Evolutionary conservation across 768 basidiomycete genomes (phyloP).

Genomic region (Mycena rebaudengoi): DNA sequence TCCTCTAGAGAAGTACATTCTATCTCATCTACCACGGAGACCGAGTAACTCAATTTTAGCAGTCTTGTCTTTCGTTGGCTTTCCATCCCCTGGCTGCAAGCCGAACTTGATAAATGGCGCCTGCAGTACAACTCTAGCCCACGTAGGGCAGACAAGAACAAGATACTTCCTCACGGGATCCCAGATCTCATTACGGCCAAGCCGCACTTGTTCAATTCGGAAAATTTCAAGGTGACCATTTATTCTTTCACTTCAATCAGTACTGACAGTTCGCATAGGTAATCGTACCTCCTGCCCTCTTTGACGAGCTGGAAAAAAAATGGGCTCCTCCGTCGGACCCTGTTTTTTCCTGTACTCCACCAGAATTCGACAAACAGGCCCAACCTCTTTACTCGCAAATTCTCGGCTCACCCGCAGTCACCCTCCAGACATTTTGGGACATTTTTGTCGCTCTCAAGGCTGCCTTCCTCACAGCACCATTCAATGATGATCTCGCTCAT

Average conservation of each 20-base stretch:
- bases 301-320: slow-evolving; percentile 6
- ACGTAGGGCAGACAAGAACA: slow-evolving; percentile 38
- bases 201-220: slow-evolving; percentile 35
- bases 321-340: slow-evolving; percentile 38
- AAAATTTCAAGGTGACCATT: slow-evolving; percentile 49
- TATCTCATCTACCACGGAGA: background rate
- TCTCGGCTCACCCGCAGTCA: background rate
- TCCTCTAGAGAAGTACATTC: background rate
- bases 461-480: background rate
- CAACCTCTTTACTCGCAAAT: background rate
- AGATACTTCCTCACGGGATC: slow-evolving; percentile 49
- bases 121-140: slow-evolving; percentile 28
- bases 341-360: slow-evolving; percentile 41
- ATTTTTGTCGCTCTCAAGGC: background rate
- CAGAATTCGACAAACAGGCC: slow-evolving; percentile 18
- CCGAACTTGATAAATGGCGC: slow-evolving; percentile 42
- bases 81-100: slow-evolving; percentile 51
- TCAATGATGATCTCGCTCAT: too few relatives aligned
- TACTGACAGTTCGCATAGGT: too few relatives aligned
- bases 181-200: slow-evolving; percentile 42
- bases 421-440: background rate
- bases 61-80: slow-evolving; percentile 52
- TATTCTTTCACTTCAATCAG: background rate
- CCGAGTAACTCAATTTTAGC: slow-evolving; percentile 23
- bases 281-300: background rate